Base-by-base conservation (phyloP, 116 monocot genomes). In the Dioscorea cayenensis region DNA sequence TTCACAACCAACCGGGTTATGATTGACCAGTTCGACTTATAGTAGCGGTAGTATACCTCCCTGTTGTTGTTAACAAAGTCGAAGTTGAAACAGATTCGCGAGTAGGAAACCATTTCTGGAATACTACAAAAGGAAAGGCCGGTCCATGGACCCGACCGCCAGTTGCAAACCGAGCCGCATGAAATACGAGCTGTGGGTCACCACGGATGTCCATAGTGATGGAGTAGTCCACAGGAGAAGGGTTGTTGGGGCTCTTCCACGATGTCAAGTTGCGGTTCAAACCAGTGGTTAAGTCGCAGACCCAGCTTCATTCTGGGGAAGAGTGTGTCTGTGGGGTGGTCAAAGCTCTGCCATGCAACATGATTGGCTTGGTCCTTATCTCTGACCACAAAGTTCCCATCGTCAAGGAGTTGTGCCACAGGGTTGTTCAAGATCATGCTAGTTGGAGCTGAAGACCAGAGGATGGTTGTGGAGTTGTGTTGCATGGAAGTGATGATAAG, bases 261-360 rank as follows among this genome's bases (percentile, higher is more conserved):
- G 61, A 61, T 20, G 75, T 77, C 22, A 86, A 58, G 23, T 68
- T 72, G 22, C 60, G 66, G 65, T 73, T 58, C 58, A 73, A 29
- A 1, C 70, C 58, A 4, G 28, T 70, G 13, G 28, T 59, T 19
- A 80, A 68, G 66, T 81, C 63, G 71, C 67, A 75, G 0, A n/a
- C 79, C 74, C 14, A 88, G 43, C 48, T 79, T 81, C 88, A 88
- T 81, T 50, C 79, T 79, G 1, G 84, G 74, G n/a, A 88, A 59
- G 5, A 79, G 37, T 16, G 81, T 81, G 68, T 88, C 76, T 0
- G 84, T 76, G 10, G 82, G 84, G 36, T 78, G 67, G 27, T 79
- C 74, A 43, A 88, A 84, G 67, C 88, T 88, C 65, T 88, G 79
- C 84, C 88, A 88, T 36, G 60, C 36, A 21, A 72, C 14, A 9